These are phyloP conservation scores for Hypoxylon sp. DNA, from an alignment of 2,329 filamentous ascomycete species.

Conservation along the genomic window DNA sequence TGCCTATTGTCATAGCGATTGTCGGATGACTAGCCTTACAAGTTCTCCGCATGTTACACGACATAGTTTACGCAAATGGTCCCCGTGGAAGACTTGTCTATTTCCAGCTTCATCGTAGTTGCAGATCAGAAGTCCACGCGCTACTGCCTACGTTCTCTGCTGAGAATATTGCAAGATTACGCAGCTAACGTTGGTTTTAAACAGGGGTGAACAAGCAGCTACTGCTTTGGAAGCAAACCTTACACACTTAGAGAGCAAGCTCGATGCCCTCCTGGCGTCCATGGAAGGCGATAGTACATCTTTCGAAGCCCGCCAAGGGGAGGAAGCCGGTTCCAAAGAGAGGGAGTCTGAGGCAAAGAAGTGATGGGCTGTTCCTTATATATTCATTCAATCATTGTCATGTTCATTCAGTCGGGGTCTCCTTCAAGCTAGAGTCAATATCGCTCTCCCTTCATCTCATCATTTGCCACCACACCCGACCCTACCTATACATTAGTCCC, in stretches of 20 bases:
- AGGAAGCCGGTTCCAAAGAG: slow-evolving; percentile 8
- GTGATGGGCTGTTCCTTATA: slow-evolving; percentile 15
- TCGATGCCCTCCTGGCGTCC: slow-evolving; percentile 52
- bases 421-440: slow-evolving; percentile 2
- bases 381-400: slow-evolving; percentile 13
- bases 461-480: slow-evolving; percentile 24
- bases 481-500: neutral
- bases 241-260: slow-evolving; percentile 51
- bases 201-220: slow-evolving; percentile 53
- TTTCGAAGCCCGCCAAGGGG: slow-evolving; percentile 3
- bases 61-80: neutral
- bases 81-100: slow-evolving; percentile 1
- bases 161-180: slow-evolving; percentile 6
- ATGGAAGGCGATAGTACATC: slow-evolving; percentile 43
- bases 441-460: neutral
- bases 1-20: slow-evolving; percentile 15
- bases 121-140: slow-evolving; percentile 19
- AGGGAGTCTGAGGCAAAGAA: slow-evolving; percentile 30
- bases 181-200: slow-evolving; percentile 31
- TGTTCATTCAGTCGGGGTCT: slow-evolving; percentile 7
- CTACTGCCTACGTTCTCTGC: slow-evolving; percentile 8
- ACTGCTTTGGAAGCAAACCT: slow-evolving; percentile 52
- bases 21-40: slow-evolving; percentile 23
- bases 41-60: slow-evolving; percentile 1
- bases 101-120: slow-evolving; percentile 4